Percentiles rank a stretch among this genome's conserved stretches.
These are phyloP conservation scores for Pichia terricola DNA, from an alignment of 1,139 yeast genomes.

Conservation along the genomic window DNA sequence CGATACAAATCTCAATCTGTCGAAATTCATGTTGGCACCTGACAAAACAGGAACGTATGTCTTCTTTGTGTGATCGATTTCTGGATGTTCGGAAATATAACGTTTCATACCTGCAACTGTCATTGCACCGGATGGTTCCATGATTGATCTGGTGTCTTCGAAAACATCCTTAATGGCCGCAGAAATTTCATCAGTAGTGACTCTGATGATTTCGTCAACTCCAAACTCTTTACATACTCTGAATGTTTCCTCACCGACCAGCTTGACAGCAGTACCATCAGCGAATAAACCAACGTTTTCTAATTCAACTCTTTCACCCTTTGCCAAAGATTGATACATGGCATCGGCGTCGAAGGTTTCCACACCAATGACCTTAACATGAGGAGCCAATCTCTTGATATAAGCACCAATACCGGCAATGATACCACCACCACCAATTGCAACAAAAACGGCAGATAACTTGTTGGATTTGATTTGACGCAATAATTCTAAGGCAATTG, in stretches of 20 bases:
- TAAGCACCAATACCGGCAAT: slow-evolving; percentile 87
- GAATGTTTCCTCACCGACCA: slow-evolving; percentile 87
- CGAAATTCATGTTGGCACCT: slow-evolving; percentile 98
- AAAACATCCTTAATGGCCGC: slow-evolving; percentile 96
- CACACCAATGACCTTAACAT: slow-evolving; percentile 88
- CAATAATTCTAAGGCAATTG: slow-evolving; percentile 85
- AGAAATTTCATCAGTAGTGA: slow-evolving; percentile 89
- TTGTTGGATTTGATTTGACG: slow-evolving; percentile 76
- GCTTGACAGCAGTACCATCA: slow-evolving; percentile 98
- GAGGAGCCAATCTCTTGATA: slow-evolving; percentile 93
- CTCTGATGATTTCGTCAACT: slow-evolving; percentile 83
- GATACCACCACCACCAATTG: slow-evolving; percentile 97
- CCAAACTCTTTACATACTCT: slow-evolving; percentile 58
- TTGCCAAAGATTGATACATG: slow-evolving; percentile 60
- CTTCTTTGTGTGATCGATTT: slow-evolving; percentile 59
- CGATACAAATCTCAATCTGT: slow-evolving; percentile 89
- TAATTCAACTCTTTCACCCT: slow-evolving; percentile 46
- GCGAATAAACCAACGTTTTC: slow-evolving; percentile 90
- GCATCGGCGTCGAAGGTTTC: slow-evolving; percentile 96
- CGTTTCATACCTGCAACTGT: slow-evolving; percentile 91
- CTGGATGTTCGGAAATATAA: slow-evolving; percentile 58
- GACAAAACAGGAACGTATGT: slow-evolving; percentile 80
- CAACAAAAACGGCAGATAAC: slow-evolving; percentile 79
- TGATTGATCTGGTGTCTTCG: slow-evolving; percentile 88
- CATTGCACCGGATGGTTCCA: slow-evolving; percentile 96